Percentiles rank a stretch among this genome's conserved stretches.
phyloP scores from a whole-genome alignment of 345 rosid genomes.

The Reutealis trisperma region DNA sequence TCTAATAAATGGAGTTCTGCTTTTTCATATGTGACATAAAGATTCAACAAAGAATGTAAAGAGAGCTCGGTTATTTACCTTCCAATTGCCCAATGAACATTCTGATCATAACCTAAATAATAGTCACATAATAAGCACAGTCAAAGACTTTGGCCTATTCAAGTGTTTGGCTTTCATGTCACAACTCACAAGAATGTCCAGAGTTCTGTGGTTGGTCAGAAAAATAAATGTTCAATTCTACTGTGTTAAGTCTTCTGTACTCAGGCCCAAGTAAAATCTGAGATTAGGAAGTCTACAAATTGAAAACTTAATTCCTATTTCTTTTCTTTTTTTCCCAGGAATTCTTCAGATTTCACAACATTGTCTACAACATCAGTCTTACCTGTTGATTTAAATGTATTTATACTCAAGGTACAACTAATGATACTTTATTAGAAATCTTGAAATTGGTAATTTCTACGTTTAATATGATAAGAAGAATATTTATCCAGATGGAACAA shows the following conservation, averaged over 20 bases:
- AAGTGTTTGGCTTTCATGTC: background rate
- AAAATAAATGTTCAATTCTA: background rate
- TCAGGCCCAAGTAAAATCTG: background rate
- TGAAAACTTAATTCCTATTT: background rate
- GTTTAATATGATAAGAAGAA: conserved; percentile 1
- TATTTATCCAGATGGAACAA: conserved; percentile 74
- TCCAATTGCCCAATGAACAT: too few relatives aligned
- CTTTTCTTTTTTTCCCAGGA: conserved; percentile 36
- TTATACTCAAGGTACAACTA: conserved; percentile 57
- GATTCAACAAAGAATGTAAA: too few relatives aligned
- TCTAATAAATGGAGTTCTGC: too few relatives aligned
- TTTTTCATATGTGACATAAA: too few relatives aligned
- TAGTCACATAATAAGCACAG: too few relatives aligned
- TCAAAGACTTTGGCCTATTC: background rate
- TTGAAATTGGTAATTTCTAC: background rate
- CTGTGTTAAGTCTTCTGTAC: too few relatives aligned
- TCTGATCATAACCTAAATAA: too few relatives aligned
- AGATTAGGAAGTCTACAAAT: background rate
- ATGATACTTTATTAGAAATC: background rate
- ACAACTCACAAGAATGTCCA: background rate
- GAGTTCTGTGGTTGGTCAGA: background rate
- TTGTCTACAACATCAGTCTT: conserved; percentile 70
- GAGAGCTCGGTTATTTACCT: too few relatives aligned
- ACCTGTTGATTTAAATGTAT: conserved; percentile 85
- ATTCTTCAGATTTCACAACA: conserved; percentile 58